phyloP scores from a whole-genome alignment of 352 stramenopile species.

The Vaucheria bursata region DNA sequence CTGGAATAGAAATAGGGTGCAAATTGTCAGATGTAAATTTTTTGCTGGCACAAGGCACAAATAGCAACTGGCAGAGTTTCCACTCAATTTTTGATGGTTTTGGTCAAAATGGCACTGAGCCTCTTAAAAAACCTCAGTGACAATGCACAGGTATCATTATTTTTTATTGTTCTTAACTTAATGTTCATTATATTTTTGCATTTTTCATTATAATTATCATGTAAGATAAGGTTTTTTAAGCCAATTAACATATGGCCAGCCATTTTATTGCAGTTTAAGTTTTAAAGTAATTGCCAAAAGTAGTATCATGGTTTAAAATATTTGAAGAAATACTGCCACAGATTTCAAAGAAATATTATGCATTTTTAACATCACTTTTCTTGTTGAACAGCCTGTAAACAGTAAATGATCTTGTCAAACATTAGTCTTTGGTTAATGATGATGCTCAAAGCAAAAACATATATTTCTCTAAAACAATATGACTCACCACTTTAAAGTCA shows the following conservation, averaged over 20 bases:
- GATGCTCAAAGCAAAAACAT: too few relatives aligned
- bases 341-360: too few relatives aligned
- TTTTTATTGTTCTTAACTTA: background rate
- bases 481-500: background rate
- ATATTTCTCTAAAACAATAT: background rate
- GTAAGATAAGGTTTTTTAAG: conserved; percentile 24
- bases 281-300: background rate
- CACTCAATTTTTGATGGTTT: background rate
- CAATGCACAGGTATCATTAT: background rate
- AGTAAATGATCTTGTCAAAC: too few relatives aligned
- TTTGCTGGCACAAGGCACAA: background rate
- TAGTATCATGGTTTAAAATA: too few relatives aligned
- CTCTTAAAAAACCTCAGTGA: background rate
- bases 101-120: background rate
- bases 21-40: background rate
- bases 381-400: too few relatives aligned
- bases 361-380: too few relatives aligned
- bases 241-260: background rate
- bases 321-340: too few relatives aligned
- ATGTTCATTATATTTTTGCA: background rate
- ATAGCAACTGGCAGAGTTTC: background rate
- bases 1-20: background rate
- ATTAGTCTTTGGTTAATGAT: too few relatives aligned
- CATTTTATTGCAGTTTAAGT: background rate
- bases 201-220: conserved; percentile 20